Conservation (phyloP, 2,329 filamentous ascomycete genomes). For the Pestalotiopsis sp. region DNA sequence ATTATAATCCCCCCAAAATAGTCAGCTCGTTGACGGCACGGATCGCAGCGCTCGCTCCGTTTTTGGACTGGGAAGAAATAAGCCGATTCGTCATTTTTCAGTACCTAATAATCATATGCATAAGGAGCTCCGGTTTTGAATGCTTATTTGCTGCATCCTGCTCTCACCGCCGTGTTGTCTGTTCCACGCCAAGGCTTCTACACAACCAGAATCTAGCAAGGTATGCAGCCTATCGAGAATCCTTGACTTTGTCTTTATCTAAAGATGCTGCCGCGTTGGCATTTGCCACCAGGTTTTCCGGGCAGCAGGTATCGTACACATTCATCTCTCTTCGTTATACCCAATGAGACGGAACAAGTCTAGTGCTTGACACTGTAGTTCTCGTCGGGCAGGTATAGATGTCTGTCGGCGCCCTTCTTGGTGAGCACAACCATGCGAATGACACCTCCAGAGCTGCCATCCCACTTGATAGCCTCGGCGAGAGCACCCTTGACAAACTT, state of each 20-base stretch:
- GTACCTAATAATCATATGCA: background rate
- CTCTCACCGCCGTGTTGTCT: slow-evolving; percentile 8
- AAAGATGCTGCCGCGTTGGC: slow-evolving; percentile 1
- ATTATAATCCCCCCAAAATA: background rate
- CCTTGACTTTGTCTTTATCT: background rate
- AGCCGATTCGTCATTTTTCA: slow-evolving; percentile 7
- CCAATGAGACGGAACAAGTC: slow-evolving; percentile 23
- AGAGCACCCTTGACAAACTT: slow-evolving; percentile 91
- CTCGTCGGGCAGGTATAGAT: slow-evolving; percentile 93
- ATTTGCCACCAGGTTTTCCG: background rate
- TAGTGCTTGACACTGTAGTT: slow-evolving; percentile 77
- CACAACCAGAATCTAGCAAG: background rate
- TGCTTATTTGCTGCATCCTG: slow-evolving; percentile 7
- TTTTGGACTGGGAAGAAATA: background rate
- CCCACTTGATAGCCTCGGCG: slow-evolving; percentile 97
- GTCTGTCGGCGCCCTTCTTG: slow-evolving; percentile 83
- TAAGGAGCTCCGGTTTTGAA: background rate
- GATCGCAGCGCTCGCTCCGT: background rate
- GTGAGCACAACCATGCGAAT: slow-evolving; percentile 98
- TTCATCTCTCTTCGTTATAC: slow-evolving; percentile 3
- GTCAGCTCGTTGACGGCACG: background rate
- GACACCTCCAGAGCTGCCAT: slow-evolving; percentile 96
- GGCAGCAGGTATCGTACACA: slow-evolving; percentile 14
- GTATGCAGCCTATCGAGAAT: background rate
- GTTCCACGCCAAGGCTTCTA: slow-evolving; percentile 10